phyloP scores from a whole-genome alignment of 805 yeast species.

The Spathaspora gorwiae region DNA sequence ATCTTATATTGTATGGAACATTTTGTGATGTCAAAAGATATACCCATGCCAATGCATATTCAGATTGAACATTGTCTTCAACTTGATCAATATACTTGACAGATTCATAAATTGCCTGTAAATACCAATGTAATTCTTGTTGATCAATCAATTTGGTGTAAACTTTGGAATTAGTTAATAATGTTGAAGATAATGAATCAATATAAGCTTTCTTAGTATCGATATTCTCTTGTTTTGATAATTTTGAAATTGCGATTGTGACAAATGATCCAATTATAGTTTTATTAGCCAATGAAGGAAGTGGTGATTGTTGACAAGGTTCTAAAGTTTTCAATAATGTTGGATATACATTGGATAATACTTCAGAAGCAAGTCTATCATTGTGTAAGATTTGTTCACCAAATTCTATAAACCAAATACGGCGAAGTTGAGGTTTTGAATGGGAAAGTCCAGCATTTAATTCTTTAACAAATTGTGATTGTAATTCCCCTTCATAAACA shows the following conservation, averaged over 20 bases:
- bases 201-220: constrained; percentile 12
- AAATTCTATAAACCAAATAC: constrained; percentile 60
- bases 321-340: constrained; percentile 23
- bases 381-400: constrained; percentile 27
- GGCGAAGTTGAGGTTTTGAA: constrained; percentile 57
- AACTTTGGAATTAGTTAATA: constrained; percentile 44
- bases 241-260: constrained; percentile 19
- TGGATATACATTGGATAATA: constrained; percentile 15
- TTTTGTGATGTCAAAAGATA: constrained; percentile 41
- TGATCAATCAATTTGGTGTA: constrained; percentile 44
- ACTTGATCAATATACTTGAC: constrained; percentile 7
- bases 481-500: constrained; percentile 12
- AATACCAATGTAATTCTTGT: constrained; percentile 51
- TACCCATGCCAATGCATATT: constrained; percentile 48
- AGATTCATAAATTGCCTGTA: constrained; percentile 36
- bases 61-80: constrained; percentile 12
- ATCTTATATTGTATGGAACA: constrained; percentile 30
- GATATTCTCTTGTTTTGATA: constrained; percentile 6
- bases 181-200: constrained; percentile 42
- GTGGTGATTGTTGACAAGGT: constrained; percentile 50
- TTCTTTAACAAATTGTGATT: constrained; percentile 19
- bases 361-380: constrained; percentile 12
- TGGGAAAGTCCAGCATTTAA: constrained; percentile 62
- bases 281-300: constrained; percentile 48
- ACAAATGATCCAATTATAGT: constrained; percentile 55